Conservation (phyloP, 106 monocot species). For the Allium cepa region DNA sequence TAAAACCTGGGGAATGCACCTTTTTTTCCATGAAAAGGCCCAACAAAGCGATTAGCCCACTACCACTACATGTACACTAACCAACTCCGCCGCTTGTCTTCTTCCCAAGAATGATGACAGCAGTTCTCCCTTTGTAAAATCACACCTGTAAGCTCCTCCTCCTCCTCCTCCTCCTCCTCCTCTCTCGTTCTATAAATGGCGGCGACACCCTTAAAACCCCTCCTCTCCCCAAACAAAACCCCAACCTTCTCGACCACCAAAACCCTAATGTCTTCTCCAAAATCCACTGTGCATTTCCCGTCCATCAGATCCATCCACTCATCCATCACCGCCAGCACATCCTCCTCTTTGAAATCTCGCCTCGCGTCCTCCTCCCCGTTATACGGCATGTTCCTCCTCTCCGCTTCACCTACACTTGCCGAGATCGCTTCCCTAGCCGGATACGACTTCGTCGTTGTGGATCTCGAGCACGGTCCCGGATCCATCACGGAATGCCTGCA, state of each 20-base stretch:
- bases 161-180: too few relatives aligned
- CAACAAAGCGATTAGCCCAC: too few relatives aligned
- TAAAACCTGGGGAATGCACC: too few relatives aligned
- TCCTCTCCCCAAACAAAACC: background rate
- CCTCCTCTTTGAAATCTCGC: constrained; percentile 50
- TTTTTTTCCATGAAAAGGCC: too few relatives aligned
- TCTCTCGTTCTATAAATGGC: too few relatives aligned
- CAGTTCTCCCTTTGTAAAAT: too few relatives aligned
- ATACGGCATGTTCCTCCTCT: constrained; percentile 86
- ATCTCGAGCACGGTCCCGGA: constrained; percentile 85
- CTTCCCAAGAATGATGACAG: too few relatives aligned
- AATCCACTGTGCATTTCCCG: background rate
- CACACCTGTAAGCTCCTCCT: too few relatives aligned
- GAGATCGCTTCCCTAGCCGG: constrained; percentile 87
- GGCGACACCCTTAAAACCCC: too few relatives aligned
- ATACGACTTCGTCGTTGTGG: constrained; percentile 87
- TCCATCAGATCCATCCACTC: background rate
- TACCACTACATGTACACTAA: too few relatives aligned
- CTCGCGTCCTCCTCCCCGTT: constrained; percentile 60
- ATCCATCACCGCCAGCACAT: constrained; percentile 10
- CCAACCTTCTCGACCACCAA: background rate
- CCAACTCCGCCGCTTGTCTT: too few relatives aligned
- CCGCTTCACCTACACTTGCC: constrained; percentile 73
- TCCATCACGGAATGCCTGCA: constrained; percentile 51
- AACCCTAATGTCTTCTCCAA: constrained; percentile 7